phyloP scores from a whole-genome alignment of 768 basidiomycete genomes.

The Rhodotorula diobovata region DNA sequence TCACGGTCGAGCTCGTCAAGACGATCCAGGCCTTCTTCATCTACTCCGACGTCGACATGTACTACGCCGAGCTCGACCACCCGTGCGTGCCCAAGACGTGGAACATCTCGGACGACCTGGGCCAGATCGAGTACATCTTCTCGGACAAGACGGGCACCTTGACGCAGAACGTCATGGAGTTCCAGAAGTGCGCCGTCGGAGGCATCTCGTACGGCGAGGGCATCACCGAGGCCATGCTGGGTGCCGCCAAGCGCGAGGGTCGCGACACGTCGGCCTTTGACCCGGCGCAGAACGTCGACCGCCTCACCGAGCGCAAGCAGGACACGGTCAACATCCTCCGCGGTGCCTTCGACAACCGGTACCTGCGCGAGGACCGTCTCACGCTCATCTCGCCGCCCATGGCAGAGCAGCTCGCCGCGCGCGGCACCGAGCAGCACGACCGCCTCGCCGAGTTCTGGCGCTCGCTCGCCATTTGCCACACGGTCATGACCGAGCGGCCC shows the following conservation, averaged over 20 bases:
- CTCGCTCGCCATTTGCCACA: slow-evolving; percentile 91
- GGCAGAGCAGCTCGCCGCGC: slow-evolving; percentile 62
- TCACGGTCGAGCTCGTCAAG: slow-evolving; percentile 91
- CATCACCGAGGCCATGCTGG: slow-evolving; percentile 88
- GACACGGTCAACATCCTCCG: slow-evolving; percentile 72
- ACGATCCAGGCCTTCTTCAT: slow-evolving; percentile 90
- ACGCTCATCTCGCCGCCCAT: slow-evolving; percentile 84
- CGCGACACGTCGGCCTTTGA: slow-evolving; percentile 58
- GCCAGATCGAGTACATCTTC: slow-evolving; percentile 93
- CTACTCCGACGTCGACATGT: slow-evolving; percentile 96
- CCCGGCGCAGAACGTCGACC: slow-evolving; percentile 65
- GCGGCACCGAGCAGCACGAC: slow-evolving; percentile 46
- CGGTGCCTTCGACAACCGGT: slow-evolving; percentile 81
- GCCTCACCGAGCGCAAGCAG: slow-evolving; percentile 62
- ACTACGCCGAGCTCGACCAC: slow-evolving; percentile 73
- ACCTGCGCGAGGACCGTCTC: slow-evolving; percentile 70
- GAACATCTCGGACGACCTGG: slow-evolving; percentile 97
- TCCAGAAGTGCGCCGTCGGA: slow-evolving; percentile 85
- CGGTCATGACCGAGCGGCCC: slow-evolving; percentile 74
- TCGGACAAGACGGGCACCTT: slow-evolving; percentile 96
- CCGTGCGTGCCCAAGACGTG: slow-evolving; percentile 84
- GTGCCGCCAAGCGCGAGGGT: slow-evolving; percentile 79
- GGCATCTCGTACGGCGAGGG: slow-evolving; percentile 88
- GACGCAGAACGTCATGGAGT: slow-evolving; percentile 98
- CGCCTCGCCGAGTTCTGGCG: slow-evolving; percentile 78